A percentile compares a stretch with the other conserved stretches of the same genome.
These are phyloP conservation scores for Magnolia changhungtana DNA, from an alignment of 164 flowering plant genomes.

Conservation along the genomic window DNA sequence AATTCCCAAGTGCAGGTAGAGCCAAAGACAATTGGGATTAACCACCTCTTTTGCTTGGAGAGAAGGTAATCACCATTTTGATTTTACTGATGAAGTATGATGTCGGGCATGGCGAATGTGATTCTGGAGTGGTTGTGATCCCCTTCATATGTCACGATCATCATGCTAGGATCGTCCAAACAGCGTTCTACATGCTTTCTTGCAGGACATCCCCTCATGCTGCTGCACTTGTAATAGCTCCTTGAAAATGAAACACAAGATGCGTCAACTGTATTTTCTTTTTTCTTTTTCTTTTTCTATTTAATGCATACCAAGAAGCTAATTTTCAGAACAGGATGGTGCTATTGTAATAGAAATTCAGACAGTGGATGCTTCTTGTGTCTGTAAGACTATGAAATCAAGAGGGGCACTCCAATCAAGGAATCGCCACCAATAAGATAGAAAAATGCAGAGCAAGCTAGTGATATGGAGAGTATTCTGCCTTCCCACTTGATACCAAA, in stretches of 20 bases:
- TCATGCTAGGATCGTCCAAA: conserved; percentile 33
- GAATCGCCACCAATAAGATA: too few species aligned
- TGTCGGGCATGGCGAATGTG: conserved; percentile 21
- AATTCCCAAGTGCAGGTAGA: not conserved
- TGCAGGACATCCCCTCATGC: conserved; percentile 42
- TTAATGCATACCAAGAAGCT: not conserved
- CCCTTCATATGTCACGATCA: conserved; percentile 40
- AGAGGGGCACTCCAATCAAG: not conserved
- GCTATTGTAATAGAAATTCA: not conserved
- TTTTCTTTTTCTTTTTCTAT: too few species aligned
- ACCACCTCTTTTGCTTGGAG: not conserved
- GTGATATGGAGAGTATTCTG: not conserved
- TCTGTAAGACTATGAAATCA: not conserved
- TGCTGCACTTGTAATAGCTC: conserved; percentile 47
- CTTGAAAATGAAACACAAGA: conserved; percentile 13
- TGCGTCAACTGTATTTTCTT: not conserved
- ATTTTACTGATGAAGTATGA: conserved; percentile 9
- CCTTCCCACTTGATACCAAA: too few species aligned
- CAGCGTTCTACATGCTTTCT: conserved; percentile 43
- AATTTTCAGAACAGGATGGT: too few species aligned
- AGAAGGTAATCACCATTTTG: not conserved
- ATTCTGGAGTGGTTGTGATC: conserved; percentile 33
- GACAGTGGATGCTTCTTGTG: not conserved
- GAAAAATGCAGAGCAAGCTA: too few species aligned
- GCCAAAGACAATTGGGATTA: not conserved